Evolutionary conservation across 78 protist genomes (phyloP).

Genomic region (Cavenderia fasciculata): DNA sequence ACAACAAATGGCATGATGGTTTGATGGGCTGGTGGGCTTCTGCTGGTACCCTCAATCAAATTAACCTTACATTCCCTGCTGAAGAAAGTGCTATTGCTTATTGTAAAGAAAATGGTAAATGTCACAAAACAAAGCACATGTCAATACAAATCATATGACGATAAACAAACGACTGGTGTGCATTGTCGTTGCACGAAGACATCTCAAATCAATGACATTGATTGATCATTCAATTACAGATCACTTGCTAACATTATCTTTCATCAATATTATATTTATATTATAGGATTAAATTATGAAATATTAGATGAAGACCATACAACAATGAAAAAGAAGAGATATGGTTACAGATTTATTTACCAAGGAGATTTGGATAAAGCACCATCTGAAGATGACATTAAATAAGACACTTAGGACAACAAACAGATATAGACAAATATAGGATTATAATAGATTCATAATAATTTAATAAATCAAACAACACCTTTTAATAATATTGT

Average conservation of each 20-base stretch:
- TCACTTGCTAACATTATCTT: no score
- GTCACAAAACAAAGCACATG: no score
- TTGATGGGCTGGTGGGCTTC: slow-evolving; percentile 80
- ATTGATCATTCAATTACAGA: no score
- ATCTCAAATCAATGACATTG: no score
- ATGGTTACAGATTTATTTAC: slow-evolving; percentile 63
- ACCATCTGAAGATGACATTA: background rate
- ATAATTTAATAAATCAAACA: no score
- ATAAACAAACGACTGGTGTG: no score
- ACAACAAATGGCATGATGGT: slow-evolving; percentile 61
- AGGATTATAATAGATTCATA: no score
- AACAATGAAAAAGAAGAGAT: slow-evolving; percentile 54
- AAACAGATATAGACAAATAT: no score
- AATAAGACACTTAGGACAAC: background rate
- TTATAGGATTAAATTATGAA: slow-evolving; percentile 65
- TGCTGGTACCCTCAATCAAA: slow-evolving; percentile 58
- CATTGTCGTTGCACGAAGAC: no score
- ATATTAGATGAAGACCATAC: slow-evolving; percentile 26
- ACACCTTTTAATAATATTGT: no score
- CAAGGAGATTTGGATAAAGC: slow-evolving; percentile 52
- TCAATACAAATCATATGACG: no score
- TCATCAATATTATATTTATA: no score
- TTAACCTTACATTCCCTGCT: slow-evolving; percentile 31
- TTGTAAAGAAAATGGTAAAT: slow-evolving; percentile 68
- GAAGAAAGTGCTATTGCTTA: slow-evolving; percentile 58